Evolutionary conservation across 2,329 filamentous ascomycete species (phyloP), one percentile per base, ranked within the genome.

Genomic region (Diplocarpon rosae): DNA sequence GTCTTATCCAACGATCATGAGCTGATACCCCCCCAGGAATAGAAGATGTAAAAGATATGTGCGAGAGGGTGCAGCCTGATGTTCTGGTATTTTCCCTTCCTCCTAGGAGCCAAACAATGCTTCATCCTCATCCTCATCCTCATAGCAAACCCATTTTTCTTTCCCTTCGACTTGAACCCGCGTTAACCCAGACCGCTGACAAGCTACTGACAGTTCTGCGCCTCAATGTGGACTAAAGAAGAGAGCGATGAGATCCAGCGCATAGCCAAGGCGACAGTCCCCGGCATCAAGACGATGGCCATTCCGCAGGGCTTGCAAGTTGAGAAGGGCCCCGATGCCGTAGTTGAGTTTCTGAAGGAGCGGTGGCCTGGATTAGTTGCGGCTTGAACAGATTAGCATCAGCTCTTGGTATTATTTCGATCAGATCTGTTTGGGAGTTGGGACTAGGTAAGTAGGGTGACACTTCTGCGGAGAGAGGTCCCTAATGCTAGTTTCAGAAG

Each of bases 241-340:
- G 64, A 76, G 57, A 66, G 65, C 17, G 53, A 62, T 6, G 56
- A 66, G 47, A 73, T 75, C 20, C 60, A 66, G 17, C 52, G 57
- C 1, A 68, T 68, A 28, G 72, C 72, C 1, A 62, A 63, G 46
- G 56, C 61, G 1, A 63, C 67, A 20, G 59, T 65, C 16, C 70
- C 72, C 0, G 63, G 65, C 9, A 66, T 75, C 49, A 70, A 68
- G 56, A 71, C 68, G 1, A 66, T 73, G 54, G 70, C 70, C 0
- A 69, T 76, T 38, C 73, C 73, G 0, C 66, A 72, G 28, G 73
- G 73, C 0, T 54, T 77, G 41, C 72, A 76, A 51, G 69, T 72
- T 2, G 63, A 73, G 48, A 65, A 62, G 43, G 73, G 73, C 0
- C 72, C 72, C 0, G 72, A 76, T 57, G 72, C 69, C 3, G 64